Percentiles rank a stretch among this genome's conserved stretches.
Evolutionary conservation across 2,329 filamentous ascomycete species (phyloP).

Genomic region (Colletotrichum cordylinicola): DNA sequence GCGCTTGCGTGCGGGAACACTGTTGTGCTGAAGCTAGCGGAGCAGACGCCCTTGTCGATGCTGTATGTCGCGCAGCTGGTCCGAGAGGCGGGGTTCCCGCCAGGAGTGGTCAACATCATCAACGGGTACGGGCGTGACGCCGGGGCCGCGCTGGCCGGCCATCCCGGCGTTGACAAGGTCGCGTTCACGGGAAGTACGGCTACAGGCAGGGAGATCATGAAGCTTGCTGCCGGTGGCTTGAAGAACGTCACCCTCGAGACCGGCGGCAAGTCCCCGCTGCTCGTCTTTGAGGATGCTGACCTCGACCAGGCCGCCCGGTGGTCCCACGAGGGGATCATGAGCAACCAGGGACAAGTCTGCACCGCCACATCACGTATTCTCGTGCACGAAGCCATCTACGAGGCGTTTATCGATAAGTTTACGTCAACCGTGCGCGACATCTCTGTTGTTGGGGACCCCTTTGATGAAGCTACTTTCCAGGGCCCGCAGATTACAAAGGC

Average conservation of each 20-base stretch:
- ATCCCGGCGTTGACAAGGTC: constrained; percentile 71
- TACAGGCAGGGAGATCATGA: constrained; percentile 75
- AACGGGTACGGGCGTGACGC: constrained; percentile 70
- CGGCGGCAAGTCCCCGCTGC: constrained; percentile 64
- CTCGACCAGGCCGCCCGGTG: constrained; percentile 67
- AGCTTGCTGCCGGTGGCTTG: constrained; percentile 64
- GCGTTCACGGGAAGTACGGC: constrained; percentile 75
- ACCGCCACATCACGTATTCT: constrained; percentile 64
- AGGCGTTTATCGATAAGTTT: constrained; percentile 68
- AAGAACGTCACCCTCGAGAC: constrained; percentile 67
- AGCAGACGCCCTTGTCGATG: constrained; percentile 66
- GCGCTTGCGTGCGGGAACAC: constrained; percentile 64
- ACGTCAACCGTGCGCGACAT: constrained; percentile 58
- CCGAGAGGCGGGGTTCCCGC: constrained; percentile 74
- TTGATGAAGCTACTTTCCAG: constrained; percentile 67
- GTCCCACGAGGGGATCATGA: constrained; percentile 49
- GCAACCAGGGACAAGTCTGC: constrained; percentile 65
- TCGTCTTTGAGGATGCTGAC: constrained; percentile 67
- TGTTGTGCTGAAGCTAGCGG: constrained; percentile 63
- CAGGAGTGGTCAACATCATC: constrained; percentile 75
- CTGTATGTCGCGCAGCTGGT: constrained; percentile 68
- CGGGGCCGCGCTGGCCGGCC: constrained; percentile 68
- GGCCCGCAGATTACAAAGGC: constrained; percentile 70
- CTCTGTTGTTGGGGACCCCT: constrained; percentile 69
- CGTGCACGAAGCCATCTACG: constrained; percentile 62